Percentiles rank a stretch among this genome's conserved stretches.
These are phyloP conservation scores for Penicillium mononematosum DNA, from an alignment of 495 filamentous ascomycete genomes.

Conservation along the genomic window DNA sequence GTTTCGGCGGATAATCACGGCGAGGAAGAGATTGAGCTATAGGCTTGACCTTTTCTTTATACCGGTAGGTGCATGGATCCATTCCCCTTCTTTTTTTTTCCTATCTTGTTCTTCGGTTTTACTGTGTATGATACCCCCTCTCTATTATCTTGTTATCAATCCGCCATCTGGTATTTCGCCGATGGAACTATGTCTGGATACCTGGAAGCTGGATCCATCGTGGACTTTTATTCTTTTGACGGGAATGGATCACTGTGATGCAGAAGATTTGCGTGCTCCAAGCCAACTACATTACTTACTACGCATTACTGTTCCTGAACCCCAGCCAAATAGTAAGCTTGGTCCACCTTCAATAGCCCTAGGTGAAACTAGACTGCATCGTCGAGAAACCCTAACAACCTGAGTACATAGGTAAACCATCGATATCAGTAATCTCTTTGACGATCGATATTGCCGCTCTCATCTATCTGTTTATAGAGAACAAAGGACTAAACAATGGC, in stretches of 20 bases:
- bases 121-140: slow-evolving; percentile 2
- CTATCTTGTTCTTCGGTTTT: neutral
- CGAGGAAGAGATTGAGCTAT: slow-evolving; percentile 52
- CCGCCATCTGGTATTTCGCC: neutral
- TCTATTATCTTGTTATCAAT: neutral
- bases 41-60: slow-evolving; percentile 1
- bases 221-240: neutral
- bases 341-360: neutral
- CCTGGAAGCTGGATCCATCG: neutral
- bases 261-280: neutral
- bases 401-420: neutral
- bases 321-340: neutral
- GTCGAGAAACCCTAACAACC: neutral
- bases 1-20: slow-evolving; percentile 50
- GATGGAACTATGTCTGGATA: neutral
- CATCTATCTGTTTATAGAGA: neutral
- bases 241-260: neutral
- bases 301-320: neutral
- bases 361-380: neutral
- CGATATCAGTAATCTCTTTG: neutral
- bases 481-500: neutral
- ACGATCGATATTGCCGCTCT: neutral
- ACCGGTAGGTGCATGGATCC: neutral
- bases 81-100: neutral
- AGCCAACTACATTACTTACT: neutral